Base-by-base conservation (phyloP, 805 yeast genomes). In the Ogataea methanolica region DNA sequence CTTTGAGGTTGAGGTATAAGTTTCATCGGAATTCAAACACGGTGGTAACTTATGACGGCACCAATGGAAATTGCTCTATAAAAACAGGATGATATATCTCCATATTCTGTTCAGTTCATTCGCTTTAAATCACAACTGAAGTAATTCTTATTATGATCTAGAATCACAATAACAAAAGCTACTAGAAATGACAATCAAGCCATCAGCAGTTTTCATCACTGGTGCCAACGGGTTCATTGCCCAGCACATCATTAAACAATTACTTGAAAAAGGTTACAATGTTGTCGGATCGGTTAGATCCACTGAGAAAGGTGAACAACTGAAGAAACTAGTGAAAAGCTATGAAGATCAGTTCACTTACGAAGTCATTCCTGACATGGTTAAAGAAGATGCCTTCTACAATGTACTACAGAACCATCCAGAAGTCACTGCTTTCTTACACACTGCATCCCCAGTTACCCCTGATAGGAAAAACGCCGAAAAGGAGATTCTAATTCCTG, bases 361-460 rank as follows among this genome's bases (percentile, higher is more conserved):
- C 17, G 37, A 35, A n/a, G 37, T 35, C 50, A 58, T 68, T 35
- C 17, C 15, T 8, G 17, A 15, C 17, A 35, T 35, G 2, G 37
- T n/a, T 35, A 9, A 35, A 35, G 17, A 35, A n/a, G 37, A 35
- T 35, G 37, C 17, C 17, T 35, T n/a, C 17, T 16, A n/a, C 17
- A 35, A 35, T 9, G 19, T 6, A n/a, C 17, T 35, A 16, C 15
- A 35, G 17, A 35, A 6, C 3, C 17, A 35, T n/a, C 37, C 37
- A 11, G n/a, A 35, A 35, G 37, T 6, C 2, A 35, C 37, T 12
- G 37, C 7, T n/a, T 35, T 35, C 9, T 35, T 35, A 19, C 37
- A 35, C n/a, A 35, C 37, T 14, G 37, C 37, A 11, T 35, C 37
- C 3, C 37, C 37, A 19, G 21, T 19, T 4, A 3, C 21, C 21